Percentiles rank a stretch among this genome's conserved stretches.
Conservation (phyloP, 2,329 filamentous ascomycete genomes). For the Microascus cirrosus region DNA sequence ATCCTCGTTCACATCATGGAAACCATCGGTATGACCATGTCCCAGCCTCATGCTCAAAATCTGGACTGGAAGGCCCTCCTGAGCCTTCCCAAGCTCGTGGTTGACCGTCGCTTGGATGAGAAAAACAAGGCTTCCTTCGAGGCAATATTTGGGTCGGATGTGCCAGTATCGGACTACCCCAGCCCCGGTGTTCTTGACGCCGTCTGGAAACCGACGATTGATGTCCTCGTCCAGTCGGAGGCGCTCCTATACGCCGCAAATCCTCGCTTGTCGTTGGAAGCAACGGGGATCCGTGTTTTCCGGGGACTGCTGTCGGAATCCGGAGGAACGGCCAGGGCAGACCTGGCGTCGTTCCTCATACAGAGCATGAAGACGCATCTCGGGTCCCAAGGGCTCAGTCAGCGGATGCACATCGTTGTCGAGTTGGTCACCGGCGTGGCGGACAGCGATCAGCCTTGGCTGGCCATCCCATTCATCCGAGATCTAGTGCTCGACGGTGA, state of each 20-base stretch:
- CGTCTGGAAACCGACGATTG: not conserved
- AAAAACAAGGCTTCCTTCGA: not conserved
- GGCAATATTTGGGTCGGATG: not conserved
- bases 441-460: slow-evolving; percentile 15
- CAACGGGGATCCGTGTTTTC: not conserved
- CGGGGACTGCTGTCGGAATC: not conserved
- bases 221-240: not conserved
- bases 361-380: slow-evolving; percentile 10
- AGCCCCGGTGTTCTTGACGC: not conserved
- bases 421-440: slow-evolving; percentile 13
- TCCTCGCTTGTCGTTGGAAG: not conserved
- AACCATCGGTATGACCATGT: not conserved
- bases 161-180: not conserved
- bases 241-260: not conserved
- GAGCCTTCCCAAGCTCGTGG: not conserved
- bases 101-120: not conserved
- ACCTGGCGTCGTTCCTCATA: slow-evolving; percentile 11
- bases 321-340: slow-evolving; percentile 5
- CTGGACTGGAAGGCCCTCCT: not conserved
- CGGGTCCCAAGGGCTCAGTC: slow-evolving; percentile 6
- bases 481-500: slow-evolving; percentile 17
- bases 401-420: slow-evolving; percentile 8
- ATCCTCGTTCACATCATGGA: not conserved
- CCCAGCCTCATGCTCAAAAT: not conserved
- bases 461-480: slow-evolving; percentile 17